Base-by-base conservation (phyloP, 331 rosid genomes). In the Prunus yedoensis region DNA sequence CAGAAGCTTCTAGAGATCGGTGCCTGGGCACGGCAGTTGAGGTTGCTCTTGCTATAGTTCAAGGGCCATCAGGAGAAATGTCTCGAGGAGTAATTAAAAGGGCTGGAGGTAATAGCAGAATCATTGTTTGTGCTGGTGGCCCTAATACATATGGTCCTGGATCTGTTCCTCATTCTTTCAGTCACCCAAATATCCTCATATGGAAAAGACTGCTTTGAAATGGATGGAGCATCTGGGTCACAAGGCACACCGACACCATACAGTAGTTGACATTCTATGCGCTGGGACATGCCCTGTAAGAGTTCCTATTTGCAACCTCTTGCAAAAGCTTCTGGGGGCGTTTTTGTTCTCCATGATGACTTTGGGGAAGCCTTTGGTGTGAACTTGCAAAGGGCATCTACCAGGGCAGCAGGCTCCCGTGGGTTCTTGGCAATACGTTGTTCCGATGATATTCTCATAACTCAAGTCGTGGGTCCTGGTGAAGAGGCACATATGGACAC, bases 321-420 rank as follows among this genome's bases (percentile, higher is more conserved):
- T 68, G 96, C 97, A 71, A 92, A 95, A 83, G 89, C 96, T 75
- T 90, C 99, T 35, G 99, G 99, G 56, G 99, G 99, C 25, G 92
- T 95, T 80, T 84, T 95, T 79, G 89, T 92, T 80, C 97, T 95
- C 81, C 97, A 95, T 69, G 99, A 95, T 70, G 97, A 95, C 88
- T 95, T 95, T 76, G 99, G 99, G 49, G 99, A 95, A 88, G 99
- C 99, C 69, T 95, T 95, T 84, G 99, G 99, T 28, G 97, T 95
- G 79, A 95, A 95, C 87, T 88, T 95, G 85, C 99, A 92, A 82
- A 89, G 97, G 85, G 97, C 99, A 38, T 83, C 99, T 74, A 78
- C 92, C 77, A 89, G 99, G 83, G 91, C 97, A 67, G 92, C 97
- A 77, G 99, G 97, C 51, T 92, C 93, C 70, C 97, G 87, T 84